A percentile compares a stretch with the other conserved stretches of the same genome.
phyloP scores from a whole-genome alignment of 441 rosid species.

The Metrosideros polymorpha region DNA sequence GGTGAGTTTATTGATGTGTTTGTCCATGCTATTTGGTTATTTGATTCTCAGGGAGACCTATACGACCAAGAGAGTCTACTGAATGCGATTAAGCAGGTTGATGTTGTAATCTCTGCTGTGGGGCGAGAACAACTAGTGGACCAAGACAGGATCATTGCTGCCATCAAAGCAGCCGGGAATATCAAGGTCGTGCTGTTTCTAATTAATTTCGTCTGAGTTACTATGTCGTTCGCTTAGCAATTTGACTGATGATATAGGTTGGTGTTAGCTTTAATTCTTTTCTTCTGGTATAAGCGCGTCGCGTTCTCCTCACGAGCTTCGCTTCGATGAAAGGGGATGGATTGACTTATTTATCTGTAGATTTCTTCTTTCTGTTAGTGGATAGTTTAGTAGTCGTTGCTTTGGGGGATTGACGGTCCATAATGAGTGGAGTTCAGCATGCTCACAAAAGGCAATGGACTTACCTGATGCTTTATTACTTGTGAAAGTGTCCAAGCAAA shows the following conservation, averaged over 20 bases:
- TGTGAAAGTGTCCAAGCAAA: background rate
- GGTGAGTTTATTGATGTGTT: background rate
- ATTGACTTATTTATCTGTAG: background rate
- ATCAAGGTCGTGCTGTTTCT: slow-evolving; percentile 12
- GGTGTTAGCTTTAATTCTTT: slow-evolving; percentile 21
- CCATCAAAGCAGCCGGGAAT: slow-evolving; percentile 45
- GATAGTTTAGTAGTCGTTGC: background rate
- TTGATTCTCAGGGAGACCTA: slow-evolving; percentile 34
- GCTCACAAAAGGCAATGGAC: background rate
- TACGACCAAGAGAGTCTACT: slow-evolving; percentile 20
- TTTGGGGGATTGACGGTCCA: background rate
- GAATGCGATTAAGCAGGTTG: slow-evolving; percentile 34
- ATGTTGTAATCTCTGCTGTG: slow-evolving; percentile 38
- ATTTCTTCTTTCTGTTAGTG: background rate
- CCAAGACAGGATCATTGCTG: slow-evolving; percentile 31
- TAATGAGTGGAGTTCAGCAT: background rate
- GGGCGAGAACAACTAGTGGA: slow-evolving; percentile 10
- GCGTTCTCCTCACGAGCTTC: background rate
- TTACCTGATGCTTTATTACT: background rate
- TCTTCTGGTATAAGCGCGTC: background rate
- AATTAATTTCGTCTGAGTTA: too few relatives aligned
- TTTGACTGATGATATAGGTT: background rate
- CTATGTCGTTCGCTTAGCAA: background rate
- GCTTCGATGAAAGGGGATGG: background rate
- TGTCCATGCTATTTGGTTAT: background rate